A percentile compares a stretch with the other conserved stretches of the same genome.
These are phyloP conservation scores for Plasmopara viticola DNA, from an alignment of 352 stramenopile species.

Conservation along the genomic window DNA sequence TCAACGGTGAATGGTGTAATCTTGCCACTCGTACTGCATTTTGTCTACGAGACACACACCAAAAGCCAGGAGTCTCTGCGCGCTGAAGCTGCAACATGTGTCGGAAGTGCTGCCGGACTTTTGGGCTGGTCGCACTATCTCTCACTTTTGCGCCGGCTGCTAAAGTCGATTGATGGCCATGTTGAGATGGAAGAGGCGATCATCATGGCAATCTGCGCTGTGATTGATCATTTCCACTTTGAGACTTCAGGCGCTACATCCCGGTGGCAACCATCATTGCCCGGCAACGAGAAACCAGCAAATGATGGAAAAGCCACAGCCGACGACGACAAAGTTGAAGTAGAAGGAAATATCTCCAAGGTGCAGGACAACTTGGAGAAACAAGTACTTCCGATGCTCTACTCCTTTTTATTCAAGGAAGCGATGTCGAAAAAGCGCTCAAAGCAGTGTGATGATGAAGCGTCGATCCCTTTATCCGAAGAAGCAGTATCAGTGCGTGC, in stretches of 20 bases:
- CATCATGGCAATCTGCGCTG: slow-evolving; percentile 87
- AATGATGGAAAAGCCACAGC: slow-evolving; percentile 5
- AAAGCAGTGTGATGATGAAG: slow-evolving; percentile 41
- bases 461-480: slow-evolving; percentile 24
- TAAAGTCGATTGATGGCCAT: slow-evolving; percentile 90
- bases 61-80: slow-evolving; percentile 91
- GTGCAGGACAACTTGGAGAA: slow-evolving; percentile 73
- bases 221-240: slow-evolving; percentile 97
- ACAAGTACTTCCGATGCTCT: slow-evolving; percentile 81
- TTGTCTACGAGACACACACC: slow-evolving; percentile 92
- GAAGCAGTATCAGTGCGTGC: slow-evolving; percentile 75
- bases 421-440: slow-evolving; percentile 67
- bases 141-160: slow-evolving; percentile 82
- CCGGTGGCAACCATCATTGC: slow-evolving; percentile 23
- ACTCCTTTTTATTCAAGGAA: slow-evolving; percentile 82
- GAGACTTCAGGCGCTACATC: slow-evolving; percentile 40
- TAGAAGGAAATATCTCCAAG: slow-evolving; percentile 34
- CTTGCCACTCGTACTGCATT: slow-evolving; percentile 93
- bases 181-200: slow-evolving; percentile 90
- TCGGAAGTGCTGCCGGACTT: slow-evolving; percentile 86
- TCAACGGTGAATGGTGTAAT: slow-evolving; percentile 91
- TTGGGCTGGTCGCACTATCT: slow-evolving; percentile 97
- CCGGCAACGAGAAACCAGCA: background rate
- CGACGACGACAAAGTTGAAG: slow-evolving; percentile 15
- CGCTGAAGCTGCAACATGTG: slow-evolving; percentile 89